phyloP scores from a whole-genome alignment of 306 rosid species.

The Morella rubra region DNA sequence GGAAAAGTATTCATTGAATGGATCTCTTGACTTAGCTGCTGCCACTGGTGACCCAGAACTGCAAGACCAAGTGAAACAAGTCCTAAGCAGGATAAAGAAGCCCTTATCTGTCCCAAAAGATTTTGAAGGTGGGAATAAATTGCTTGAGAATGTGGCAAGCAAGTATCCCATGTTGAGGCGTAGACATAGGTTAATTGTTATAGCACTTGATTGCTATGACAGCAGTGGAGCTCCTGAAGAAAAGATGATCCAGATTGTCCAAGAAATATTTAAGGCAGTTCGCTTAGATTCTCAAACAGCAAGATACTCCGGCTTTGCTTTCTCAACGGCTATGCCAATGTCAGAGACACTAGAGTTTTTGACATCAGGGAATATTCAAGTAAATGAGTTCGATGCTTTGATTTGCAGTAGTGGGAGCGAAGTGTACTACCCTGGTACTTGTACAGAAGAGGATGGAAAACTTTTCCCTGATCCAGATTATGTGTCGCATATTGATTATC shows the following conservation, averaged over 20 bases:
- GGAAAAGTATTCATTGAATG: slow-evolving; percentile 45
- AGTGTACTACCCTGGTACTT: slow-evolving; percentile 58
- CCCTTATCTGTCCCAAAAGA: slow-evolving; percentile 38
- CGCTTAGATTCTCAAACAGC: slow-evolving; percentile 49
- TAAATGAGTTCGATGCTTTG: slow-evolving; percentile 53
- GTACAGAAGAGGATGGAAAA: slow-evolving; percentile 47
- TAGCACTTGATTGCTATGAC: slow-evolving; percentile 62
- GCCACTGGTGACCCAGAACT: slow-evolving; percentile 45
- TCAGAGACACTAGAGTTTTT: slow-evolving; percentile 57
- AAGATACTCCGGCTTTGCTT: slow-evolving; percentile 55
- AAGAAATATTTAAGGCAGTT: slow-evolving; percentile 53
- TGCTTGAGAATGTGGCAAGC: slow-evolving; percentile 41
- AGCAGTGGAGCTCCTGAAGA: slow-evolving; percentile 46
- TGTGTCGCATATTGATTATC: slow-evolving; percentile 58
- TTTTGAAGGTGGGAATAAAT: slow-evolving; percentile 33
- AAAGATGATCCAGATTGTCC: slow-evolving; percentile 47
- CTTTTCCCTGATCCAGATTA: slow-evolving; percentile 64
- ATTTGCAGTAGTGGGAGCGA: slow-evolving; percentile 71
- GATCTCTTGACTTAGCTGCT: slow-evolving; percentile 33
- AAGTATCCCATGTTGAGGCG: slow-evolving; percentile 61
- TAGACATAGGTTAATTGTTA: slow-evolving; percentile 55
- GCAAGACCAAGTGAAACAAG: slow-evolving; percentile 65
- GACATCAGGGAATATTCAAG: slow-evolving; percentile 46
- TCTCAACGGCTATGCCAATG: slow-evolving; percentile 66
- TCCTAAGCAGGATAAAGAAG: slow-evolving; percentile 54